These are phyloP conservation scores for Phytopythium litorale DNA, from an alignment of 352 stramenopile species.

Conservation along the genomic window DNA sequence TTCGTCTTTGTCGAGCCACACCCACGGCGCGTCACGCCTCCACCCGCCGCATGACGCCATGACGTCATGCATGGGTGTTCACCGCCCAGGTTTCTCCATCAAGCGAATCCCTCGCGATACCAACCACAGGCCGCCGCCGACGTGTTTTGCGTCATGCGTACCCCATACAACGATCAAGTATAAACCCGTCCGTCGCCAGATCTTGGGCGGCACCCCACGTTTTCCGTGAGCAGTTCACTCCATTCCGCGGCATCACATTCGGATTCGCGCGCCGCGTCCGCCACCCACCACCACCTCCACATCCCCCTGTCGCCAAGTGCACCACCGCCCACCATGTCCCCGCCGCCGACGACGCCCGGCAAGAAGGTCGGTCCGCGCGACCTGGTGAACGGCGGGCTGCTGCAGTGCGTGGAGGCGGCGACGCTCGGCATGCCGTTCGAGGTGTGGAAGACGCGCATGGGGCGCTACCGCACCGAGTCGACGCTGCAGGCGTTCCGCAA, in stretches of 20 bases:
- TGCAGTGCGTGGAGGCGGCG: conserved; percentile 87
- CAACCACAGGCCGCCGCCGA: too few species aligned
- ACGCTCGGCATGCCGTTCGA: conserved; percentile 91
- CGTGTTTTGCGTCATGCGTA: too few species aligned
- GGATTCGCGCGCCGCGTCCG: not conserved
- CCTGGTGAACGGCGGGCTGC: conserved; percentile 73
- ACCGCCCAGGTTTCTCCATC: not conserved
- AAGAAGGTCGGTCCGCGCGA: conserved; percentile 83
- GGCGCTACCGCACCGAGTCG: conserved; percentile 77
- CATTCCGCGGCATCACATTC: not conserved
- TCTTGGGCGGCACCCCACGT: not conserved
- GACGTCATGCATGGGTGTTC: not conserved
- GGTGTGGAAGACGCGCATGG: conserved; percentile 93
- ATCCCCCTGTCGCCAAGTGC: not conserved
- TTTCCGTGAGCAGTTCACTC: not conserved
- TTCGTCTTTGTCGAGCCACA: not conserved
- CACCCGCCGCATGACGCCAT: not conserved
- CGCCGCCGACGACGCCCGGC: conserved; percentile 47
- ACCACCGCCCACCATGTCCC: conserved; percentile 14
- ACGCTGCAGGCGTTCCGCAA: conserved; percentile 85
- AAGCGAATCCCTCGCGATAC: not conserved
- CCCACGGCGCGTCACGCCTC: not conserved
- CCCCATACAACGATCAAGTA: not conserved
- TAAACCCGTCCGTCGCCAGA: not conserved
- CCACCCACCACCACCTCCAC: too few species aligned